Percentiles rank a stretch among this genome's conserved stretches.
Evolutionary conservation across 345 rosid species (phyloP).

Genomic region (Carallia pectinifolia): DNA sequence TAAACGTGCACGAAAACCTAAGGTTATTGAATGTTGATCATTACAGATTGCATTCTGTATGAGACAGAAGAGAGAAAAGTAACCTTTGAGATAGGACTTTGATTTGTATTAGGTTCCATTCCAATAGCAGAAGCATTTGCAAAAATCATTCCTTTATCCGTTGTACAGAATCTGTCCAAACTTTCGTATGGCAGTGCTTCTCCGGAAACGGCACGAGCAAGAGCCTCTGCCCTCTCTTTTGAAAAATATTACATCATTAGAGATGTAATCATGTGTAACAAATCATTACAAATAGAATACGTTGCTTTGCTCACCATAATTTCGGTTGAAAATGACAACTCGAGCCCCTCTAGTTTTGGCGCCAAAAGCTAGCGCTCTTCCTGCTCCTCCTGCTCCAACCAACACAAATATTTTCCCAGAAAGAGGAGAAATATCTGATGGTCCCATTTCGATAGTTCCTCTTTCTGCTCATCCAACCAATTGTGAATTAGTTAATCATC

Average conservation of each 20-base stretch:
- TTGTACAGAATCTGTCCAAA: slow-evolving; percentile 35
- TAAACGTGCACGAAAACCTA: neutral
- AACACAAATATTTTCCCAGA: slow-evolving; percentile 47
- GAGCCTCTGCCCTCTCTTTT: slow-evolving; percentile 53
- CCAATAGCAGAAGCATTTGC: slow-evolving; percentile 65
- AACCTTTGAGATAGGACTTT: slow-evolving; percentile 54
- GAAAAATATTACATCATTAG: neutral
- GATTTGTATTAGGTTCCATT: slow-evolving; percentile 52
- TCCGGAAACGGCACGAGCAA: slow-evolving; percentile 48
- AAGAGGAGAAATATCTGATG: neutral
- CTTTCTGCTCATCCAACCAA: slow-evolving; percentile 10
- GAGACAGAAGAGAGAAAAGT: neutral
- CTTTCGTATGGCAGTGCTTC: slow-evolving; percentile 42
- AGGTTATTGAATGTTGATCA: neutral
- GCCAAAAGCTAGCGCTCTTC: slow-evolving; percentile 61
- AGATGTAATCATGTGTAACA: too few species aligned
- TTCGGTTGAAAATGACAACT: slow-evolving; percentile 50
- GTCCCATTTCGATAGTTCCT: neutral
- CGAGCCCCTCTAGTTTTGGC: slow-evolving; percentile 55
- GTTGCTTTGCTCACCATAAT: slow-evolving; percentile 35
- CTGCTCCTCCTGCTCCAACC: slow-evolving; percentile 72
- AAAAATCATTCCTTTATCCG: slow-evolving; percentile 50
- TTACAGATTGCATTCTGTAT: neutral
- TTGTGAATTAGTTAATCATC: neutral
- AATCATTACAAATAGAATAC: neutral